Conservation (phyloP, 2,329 filamentous ascomycete species). For the Pestalotiopsis sp. region DNA sequence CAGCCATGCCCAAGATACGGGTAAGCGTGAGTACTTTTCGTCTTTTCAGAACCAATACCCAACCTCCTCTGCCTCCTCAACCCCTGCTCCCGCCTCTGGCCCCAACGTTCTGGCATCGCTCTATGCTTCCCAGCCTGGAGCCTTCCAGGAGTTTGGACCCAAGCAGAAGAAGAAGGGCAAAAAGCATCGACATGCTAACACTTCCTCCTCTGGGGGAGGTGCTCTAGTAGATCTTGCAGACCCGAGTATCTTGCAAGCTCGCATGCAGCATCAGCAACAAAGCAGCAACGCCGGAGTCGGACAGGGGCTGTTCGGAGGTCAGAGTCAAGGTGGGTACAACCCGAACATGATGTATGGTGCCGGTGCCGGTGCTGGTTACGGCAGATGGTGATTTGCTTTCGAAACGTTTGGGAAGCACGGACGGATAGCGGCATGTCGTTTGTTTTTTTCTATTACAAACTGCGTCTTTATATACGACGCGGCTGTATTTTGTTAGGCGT, state of each 20-base stretch:
- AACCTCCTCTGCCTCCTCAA: slow-evolving; percentile 74
- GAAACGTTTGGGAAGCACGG: slow-evolving; percentile 15
- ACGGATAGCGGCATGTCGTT: slow-evolving; percentile 19
- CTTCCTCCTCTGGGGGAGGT: slow-evolving; percentile 99
- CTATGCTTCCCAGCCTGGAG: slow-evolving; percentile 83
- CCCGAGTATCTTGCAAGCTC: slow-evolving; percentile 98
- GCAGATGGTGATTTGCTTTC: slow-evolving; percentile 60
- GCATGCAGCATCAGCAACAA: slow-evolving; percentile 87
- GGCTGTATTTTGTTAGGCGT: slow-evolving; percentile 29
- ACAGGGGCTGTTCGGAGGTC: slow-evolving; percentile 87
- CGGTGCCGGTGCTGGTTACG: slow-evolving; percentile 64
- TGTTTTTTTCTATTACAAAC: slow-evolving; percentile 23
- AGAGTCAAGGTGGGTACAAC: slow-evolving; percentile 94
- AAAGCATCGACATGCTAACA: slow-evolving; percentile 99
- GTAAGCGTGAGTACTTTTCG: slow-evolving; percentile 99
- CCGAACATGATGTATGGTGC: slow-evolving; percentile 75
- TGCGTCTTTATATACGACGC: slow-evolving; percentile 27
- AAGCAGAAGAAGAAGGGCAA: slow-evolving; percentile 99
- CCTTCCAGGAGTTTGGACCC: slow-evolving; percentile 87
- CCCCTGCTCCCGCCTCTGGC: slow-evolving; percentile 88
- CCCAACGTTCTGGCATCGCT: slow-evolving; percentile 89
- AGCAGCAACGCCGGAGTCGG: slow-evolving; percentile 77
- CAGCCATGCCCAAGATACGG: slow-evolving; percentile 77
- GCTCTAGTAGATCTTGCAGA: slow-evolving; percentile 99
- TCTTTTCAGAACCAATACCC: slow-evolving; percentile 87